phyloP scores from a whole-genome alignment of 1,139 yeast genomes.

The Debaryomyces sp. region DNA sequence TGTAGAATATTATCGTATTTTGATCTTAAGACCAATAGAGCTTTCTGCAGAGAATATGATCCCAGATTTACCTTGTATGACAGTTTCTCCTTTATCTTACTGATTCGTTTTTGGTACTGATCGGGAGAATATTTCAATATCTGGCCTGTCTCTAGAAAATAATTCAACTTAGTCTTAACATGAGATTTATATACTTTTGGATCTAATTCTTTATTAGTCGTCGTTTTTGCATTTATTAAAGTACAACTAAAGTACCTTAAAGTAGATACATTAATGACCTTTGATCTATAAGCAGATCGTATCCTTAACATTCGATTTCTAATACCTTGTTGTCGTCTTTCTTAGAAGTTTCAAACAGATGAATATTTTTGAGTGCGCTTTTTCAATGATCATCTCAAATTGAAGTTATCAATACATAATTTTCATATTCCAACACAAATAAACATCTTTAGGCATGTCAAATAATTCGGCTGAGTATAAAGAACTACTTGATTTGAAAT shows the following conservation, averaged over 20 bases:
- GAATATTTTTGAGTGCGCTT: not conserved
- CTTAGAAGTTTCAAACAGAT: not conserved
- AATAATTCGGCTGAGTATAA: conserved; percentile 31
- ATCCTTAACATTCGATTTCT: conserved; percentile 4
- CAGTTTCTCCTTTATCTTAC: conserved; percentile 5
- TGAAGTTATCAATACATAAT: not conserved
- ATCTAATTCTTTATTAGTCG: not conserved
- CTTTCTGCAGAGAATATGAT: conserved; percentile 24
- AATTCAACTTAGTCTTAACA: conserved; percentile 28
- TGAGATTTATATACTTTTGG: conserved; percentile 8
- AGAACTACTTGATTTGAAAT: conserved; percentile 37
- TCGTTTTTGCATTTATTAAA: not conserved
- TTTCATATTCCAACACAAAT: not conserved
- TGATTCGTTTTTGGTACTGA: conserved; percentile 16
- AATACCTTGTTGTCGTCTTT: not conserved
- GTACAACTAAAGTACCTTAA: not conserved
- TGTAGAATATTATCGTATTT: conserved; percentile 20
- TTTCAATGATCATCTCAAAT: conserved; percentile 7
- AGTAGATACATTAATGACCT: not conserved
- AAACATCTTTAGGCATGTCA: not conserved
- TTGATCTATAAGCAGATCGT: not conserved
- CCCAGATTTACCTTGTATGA: conserved; percentile 1
- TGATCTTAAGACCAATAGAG: conserved; percentile 20
- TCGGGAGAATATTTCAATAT: conserved; percentile 20
- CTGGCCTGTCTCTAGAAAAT: conserved; percentile 33